A percentile compares a stretch with the other conserved stretches of the same genome.
phyloP scores from a whole-genome alignment of 257 asterid species.

The Hygrophila difformis region DNA sequence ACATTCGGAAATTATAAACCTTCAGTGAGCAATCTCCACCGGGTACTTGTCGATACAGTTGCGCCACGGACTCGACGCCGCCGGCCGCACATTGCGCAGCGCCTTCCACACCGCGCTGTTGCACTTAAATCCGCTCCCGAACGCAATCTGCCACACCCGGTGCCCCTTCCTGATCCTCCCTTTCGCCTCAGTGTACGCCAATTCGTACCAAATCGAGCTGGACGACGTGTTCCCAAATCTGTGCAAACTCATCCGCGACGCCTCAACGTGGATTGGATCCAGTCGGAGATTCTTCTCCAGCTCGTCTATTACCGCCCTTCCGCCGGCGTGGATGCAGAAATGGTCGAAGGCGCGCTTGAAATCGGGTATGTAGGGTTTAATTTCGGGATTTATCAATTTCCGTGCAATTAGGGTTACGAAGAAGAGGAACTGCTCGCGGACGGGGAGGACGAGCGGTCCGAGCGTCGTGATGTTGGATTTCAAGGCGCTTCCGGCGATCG shows the following conservation, averaged over 20 bases:
- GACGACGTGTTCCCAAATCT: slow-evolving; percentile 34
- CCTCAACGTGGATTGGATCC: slow-evolving; percentile 21
- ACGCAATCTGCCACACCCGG: slow-evolving; percentile 38
- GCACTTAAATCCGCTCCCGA: slow-evolving; percentile 35
- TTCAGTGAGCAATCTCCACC: background rate
- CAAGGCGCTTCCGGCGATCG: slow-evolving; percentile 23
- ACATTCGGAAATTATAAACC: no score
- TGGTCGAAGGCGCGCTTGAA: slow-evolving; percentile 29
- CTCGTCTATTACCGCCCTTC: slow-evolving; percentile 31
- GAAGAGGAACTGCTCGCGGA: slow-evolving; percentile 22
- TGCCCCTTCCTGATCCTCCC: slow-evolving; percentile 28
- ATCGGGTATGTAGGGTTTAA: slow-evolving; percentile 26
- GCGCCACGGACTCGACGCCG: slow-evolving; percentile 23
- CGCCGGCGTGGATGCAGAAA: no score
- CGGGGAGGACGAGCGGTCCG: slow-evolving; percentile 29
- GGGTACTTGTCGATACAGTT: slow-evolving; percentile 26
- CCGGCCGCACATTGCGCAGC: slow-evolving; percentile 13
- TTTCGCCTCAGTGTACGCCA: slow-evolving; percentile 25
- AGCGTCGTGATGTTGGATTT: slow-evolving; percentile 25
- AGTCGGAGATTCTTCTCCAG: slow-evolving; percentile 28
- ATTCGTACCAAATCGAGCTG: slow-evolving; percentile 31
- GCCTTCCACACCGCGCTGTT: slow-evolving; percentile 32
- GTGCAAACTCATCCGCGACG: slow-evolving; percentile 34
- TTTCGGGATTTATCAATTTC: slow-evolving; percentile 13
- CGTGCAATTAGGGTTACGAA: slow-evolving; percentile 13